These are phyloP conservation scores for Cordyceps tenuipes DNA, from an alignment of 2,329 filamentous ascomycete species.

Conservation along the genomic window DNA sequence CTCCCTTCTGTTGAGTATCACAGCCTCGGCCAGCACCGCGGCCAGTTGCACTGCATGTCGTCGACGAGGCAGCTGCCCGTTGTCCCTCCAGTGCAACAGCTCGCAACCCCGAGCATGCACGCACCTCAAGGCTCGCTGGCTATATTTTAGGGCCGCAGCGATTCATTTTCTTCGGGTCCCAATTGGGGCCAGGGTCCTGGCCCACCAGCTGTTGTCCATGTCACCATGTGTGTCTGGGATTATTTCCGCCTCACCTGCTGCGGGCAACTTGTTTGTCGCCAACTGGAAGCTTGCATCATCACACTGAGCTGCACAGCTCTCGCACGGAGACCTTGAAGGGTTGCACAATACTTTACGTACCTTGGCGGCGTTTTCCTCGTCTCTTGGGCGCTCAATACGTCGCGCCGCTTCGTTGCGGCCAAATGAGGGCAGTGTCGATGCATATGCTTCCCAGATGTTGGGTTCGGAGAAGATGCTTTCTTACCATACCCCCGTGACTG, in stretches of 20 bases:
- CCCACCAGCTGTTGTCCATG: background rate
- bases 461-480: background rate
- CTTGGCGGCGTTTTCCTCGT: no score
- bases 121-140: background rate
- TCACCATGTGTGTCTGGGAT: slow-evolving; percentile 5
- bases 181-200: background rate
- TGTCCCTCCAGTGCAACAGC: no score
- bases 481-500: background rate
- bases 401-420: background rate
- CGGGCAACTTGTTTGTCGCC: background rate
- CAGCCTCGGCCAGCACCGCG: background rate
- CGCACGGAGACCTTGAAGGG: no score
- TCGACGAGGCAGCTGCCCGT: background rate
- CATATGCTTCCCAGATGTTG: background rate
- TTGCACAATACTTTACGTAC: no score
- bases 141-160: background rate
- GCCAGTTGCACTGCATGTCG: background rate
- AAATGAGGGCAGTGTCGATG: background rate
- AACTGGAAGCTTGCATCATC: no score
- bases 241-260: slow-evolving; percentile 2
- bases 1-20: background rate
- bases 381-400: no score
- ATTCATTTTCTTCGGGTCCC: background rate
- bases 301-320: no score
- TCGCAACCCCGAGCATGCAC: background rate